Percentiles rank a stretch among this genome's conserved stretches.
Evolutionary conservation across 305 asterid genomes (phyloP).

Genomic region (Solanum hybrid): DNA sequence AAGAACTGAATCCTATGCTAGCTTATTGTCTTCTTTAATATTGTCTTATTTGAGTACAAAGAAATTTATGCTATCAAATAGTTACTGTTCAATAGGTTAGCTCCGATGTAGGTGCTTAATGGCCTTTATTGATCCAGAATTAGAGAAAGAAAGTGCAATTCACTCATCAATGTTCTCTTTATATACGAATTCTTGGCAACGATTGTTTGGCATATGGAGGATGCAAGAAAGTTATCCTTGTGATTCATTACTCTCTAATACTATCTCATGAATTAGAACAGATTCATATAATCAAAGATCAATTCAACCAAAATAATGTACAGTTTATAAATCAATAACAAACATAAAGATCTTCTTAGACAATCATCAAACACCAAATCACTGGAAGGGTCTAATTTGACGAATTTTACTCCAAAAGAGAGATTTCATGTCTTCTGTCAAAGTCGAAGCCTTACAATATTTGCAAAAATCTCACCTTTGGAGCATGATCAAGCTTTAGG

Average conservation of each 20-base stretch:
- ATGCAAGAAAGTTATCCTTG: too few relatives aligned
- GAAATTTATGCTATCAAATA: too few relatives aligned
- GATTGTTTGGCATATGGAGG: too few relatives aligned
- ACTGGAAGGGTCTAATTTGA: too few relatives aligned
- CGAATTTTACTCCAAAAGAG: neutral
- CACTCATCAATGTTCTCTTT: neutral
- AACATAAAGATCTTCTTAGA: neutral
- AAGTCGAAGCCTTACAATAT: neutral
- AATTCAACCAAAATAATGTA: too few relatives aligned
- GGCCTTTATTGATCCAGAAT: neutral
- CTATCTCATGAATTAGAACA: neutral
- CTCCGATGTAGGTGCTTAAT: too few relatives aligned
- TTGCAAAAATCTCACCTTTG: neutral
- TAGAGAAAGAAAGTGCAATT: neutral
- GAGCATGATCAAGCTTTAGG: neutral
- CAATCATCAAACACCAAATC: neutral
- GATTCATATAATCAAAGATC: too few relatives aligned
- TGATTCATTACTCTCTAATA: too few relatives aligned
- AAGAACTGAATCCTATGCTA: too few relatives aligned
- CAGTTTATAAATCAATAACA: neutral
- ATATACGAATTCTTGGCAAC: neutral
- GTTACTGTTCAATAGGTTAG: too few relatives aligned
- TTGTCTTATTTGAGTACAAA: too few relatives aligned
- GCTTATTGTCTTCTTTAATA: too few relatives aligned
- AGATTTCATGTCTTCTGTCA: neutral